These are phyloP conservation scores for Suhomyces wounanorum DNA, from an alignment of 1,139 yeast species.

Conservation along the genomic window DNA sequence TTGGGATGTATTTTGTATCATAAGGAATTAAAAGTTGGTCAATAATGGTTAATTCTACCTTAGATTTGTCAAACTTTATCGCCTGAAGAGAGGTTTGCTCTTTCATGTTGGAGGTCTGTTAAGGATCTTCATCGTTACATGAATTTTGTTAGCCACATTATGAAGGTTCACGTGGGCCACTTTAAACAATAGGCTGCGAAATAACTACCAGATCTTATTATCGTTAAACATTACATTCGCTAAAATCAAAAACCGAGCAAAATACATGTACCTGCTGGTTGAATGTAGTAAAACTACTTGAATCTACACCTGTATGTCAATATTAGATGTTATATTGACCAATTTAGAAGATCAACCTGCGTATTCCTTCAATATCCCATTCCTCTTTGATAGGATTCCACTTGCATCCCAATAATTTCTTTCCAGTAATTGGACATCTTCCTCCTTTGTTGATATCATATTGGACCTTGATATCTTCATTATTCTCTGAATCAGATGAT, in stretches of 20 bases:
- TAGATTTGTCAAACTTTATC: slow-evolving; percentile 59
- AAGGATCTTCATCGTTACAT: neutral
- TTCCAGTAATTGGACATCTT: slow-evolving; percentile 84
- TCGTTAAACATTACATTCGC: too few relatives aligned
- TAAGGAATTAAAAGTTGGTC: slow-evolving; percentile 87
- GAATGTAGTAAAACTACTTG: too few relatives aligned
- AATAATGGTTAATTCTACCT: slow-evolving; percentile 56
- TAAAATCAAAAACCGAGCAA: too few relatives aligned
- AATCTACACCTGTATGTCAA: too few relatives aligned
- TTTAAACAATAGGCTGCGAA: neutral
- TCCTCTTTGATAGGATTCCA: slow-evolving; percentile 58
- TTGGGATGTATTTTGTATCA: slow-evolving; percentile 63
- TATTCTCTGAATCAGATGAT: neutral
- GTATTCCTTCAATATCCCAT: slow-evolving; percentile 77
- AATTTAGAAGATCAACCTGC: slow-evolving; percentile 60
- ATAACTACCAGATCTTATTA: too few relatives aligned
- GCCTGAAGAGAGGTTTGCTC: slow-evolving; percentile 53
- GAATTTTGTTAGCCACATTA: neutral
- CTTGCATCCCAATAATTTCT: slow-evolving; percentile 67
- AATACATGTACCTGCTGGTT: too few relatives aligned
- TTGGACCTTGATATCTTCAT: slow-evolving; percentile 8
- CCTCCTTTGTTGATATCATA: slow-evolving; percentile 55
- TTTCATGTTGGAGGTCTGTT: neutral
- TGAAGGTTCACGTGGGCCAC: neutral
- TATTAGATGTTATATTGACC: too few relatives aligned